Base-by-base conservation (phyloP, 1,139 yeast species). In the Geotrichum macrosporum region DNA sequence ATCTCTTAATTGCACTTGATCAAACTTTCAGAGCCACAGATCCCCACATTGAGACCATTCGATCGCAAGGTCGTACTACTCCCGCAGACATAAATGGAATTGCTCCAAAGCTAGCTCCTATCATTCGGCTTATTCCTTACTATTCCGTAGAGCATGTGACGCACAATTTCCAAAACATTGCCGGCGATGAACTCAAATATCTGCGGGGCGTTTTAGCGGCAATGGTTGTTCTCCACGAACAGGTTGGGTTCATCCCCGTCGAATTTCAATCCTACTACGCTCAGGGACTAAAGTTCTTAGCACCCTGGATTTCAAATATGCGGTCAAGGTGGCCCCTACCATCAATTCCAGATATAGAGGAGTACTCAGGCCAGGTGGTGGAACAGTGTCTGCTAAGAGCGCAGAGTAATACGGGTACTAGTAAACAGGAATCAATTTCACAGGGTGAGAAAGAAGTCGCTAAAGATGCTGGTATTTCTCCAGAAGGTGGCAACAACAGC, bases 161-260 rank as follows among this genome's bases (percentile, higher is more conserved):
- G 38, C 53, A 57, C 35, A 50, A 47, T 32, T 41, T 53, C 31
- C 41, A 55, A 27, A 47, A 49, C 44, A 16, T 35, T 41, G 42
- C 20, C 5, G 36, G 43, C 8, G 48, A 46, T 19, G 48, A 47
- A 24, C 21, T 45, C 22, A 20, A 41, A 22, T 48, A 78, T 57
- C 67, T 85, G 45, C 82, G 79, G 55, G 78, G 77, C 39, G 77
- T 84, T 16, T 80, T 89, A 1, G 86, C 95, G 0, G 87, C 95
- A 1, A 76, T 84, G 13, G 96, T 88, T 3, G 87, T 89, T 38
- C 66, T 87, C 46, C 70, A 96, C 57, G 94, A 84, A 56, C 75
- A 80, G 52, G 87, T 84, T n/a, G 97, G 97, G 4, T 75, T 77
- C 37, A 64, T 89, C 39, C 94, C 96, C 1, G 83, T 87, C 0